A percentile compares a stretch with the other conserved stretches of the same genome.
Evolutionary conservation across 345 rosid species (phyloP).

Genomic region (Moringa oleifera): DNA sequence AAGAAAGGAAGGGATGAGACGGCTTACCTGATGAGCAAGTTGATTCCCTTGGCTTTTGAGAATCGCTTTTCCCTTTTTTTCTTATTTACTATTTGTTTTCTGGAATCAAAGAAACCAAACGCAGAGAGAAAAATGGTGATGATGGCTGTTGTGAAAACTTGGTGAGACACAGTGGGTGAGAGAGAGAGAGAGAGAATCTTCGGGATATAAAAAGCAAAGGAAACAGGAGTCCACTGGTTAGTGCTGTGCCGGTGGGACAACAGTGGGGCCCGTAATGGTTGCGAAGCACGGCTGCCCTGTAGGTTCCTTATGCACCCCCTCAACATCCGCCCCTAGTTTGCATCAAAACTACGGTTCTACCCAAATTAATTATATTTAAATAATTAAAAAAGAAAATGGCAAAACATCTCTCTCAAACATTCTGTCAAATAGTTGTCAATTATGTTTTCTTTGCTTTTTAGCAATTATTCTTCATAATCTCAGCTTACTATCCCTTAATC

Average conservation of each 20-base stretch:
- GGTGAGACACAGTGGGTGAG: slow-evolving; percentile 16
- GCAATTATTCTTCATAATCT: too few species aligned
- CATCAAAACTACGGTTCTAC: slow-evolving; percentile 2
- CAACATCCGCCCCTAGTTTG: slow-evolving; percentile 10
- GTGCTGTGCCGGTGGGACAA: neutral
- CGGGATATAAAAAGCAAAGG: slow-evolving; percentile 23
- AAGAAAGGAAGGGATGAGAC: slow-evolving; percentile 10
- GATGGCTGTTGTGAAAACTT: slow-evolving; percentile 17
- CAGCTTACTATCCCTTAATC: too few species aligned
- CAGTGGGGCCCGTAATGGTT: slow-evolving; percentile 24
- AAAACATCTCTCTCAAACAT: too few species aligned
- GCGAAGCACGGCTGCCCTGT: slow-evolving; percentile 21
- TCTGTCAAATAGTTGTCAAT: too few species aligned
- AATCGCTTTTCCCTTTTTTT: neutral
- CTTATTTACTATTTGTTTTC: neutral
- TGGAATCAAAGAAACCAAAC: neutral
- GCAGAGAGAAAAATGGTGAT: neutral
- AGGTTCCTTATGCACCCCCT: slow-evolving; percentile 7
- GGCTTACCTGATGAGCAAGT: slow-evolving; percentile 29
- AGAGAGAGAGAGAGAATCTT: slow-evolving; percentile 18
- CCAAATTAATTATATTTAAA: neutral
- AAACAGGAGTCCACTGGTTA: neutral
- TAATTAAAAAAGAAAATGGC: too few species aligned
- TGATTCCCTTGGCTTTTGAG: slow-evolving; percentile 1
- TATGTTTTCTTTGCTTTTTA: too few species aligned